Base-by-base conservation (phyloP, 1,284 basidiomycete species). In the Rugiboletus extremiorientalis region DNA sequence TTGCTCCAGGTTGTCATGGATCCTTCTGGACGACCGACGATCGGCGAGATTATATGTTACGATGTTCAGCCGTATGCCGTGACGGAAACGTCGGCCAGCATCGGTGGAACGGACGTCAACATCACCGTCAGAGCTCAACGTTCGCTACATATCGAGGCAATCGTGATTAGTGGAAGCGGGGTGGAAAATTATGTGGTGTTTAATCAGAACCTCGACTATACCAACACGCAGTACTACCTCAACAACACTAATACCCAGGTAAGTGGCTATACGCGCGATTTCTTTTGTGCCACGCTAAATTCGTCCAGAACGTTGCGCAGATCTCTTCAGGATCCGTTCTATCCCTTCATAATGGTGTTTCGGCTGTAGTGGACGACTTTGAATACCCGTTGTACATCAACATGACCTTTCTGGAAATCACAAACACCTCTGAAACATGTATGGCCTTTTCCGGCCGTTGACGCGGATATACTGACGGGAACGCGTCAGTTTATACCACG, bases 1-100 rank as follows among this genome's bases (percentile, higher is more conserved):
- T 75, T 83, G 38, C 76, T 92, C 7, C 88, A 90, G 69, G 84
- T 91, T 43, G 69, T 87, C 56, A 83, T 84, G 1, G 88, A 90
- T 66, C 69, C 81, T 14, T 88, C 87, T 30, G 73, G 77, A 6
- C 72, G 76, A 61, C 86, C 77, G 6, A 91, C 89, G 2, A 89
- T 83, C 2, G 89, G 89, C 40, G 78, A 76, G 41, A 88, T 91
- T 53, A 85, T 79, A 1, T 62, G 67, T 10, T 86, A 89, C 62
- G 70, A 79, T 22, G 88, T 75, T 23, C 70, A 80, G 25, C 79
- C 80, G 2, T 90, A 84, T 63, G 84, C 88, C 3, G 56, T 69
- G 42, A 77, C 85, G 9, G 75, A 70, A 18, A 81, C 76, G 5
- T 77, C 76, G 4, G 86, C 82, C 14, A 77, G 60, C 54, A 69